A percentile compares a stretch with the other conserved stretches of the same genome.
These are phyloP conservation scores for Angomonas deanei DNA, from an alignment of 208 protist species.

Conservation along the genomic window DNA sequence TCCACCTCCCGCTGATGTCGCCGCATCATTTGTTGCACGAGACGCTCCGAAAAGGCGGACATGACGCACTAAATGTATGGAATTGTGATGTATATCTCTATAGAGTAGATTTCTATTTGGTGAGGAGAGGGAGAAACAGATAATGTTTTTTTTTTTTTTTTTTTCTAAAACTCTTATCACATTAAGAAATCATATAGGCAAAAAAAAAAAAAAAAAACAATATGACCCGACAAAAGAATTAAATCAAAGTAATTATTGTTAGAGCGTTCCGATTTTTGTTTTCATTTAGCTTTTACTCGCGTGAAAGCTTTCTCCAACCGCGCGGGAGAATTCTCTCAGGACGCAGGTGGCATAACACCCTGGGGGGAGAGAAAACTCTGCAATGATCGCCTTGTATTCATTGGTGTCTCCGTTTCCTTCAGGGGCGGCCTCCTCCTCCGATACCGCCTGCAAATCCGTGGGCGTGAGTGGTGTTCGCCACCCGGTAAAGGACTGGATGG, in stretches of 20 bases:
- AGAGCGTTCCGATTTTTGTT: neutral
- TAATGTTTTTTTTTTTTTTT: slow-evolving; percentile 3
- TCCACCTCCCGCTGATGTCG: neutral
- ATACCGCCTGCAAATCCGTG: slow-evolving; percentile 52
- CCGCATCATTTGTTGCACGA: slow-evolving; percentile 3
- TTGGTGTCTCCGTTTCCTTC: slow-evolving; percentile 9
- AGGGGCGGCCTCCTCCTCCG: too few relatives aligned
- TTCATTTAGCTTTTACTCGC: neutral
- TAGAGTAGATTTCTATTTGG: neutral
- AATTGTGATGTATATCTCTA: neutral
- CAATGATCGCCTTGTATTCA: slow-evolving; percentile 33
- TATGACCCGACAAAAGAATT: neutral
- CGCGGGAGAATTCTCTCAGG: slow-evolving; percentile 67
- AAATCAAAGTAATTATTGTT: neutral
- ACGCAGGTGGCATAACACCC: slow-evolving; percentile 86
- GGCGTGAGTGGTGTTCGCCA: slow-evolving; percentile 45
- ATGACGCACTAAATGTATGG: neutral
- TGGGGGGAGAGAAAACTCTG: slow-evolving; percentile 70
- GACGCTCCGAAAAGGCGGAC: slow-evolving; percentile 1
- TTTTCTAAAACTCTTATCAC: too few relatives aligned
- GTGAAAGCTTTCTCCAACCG: slow-evolving; percentile 38
- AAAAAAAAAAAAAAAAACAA: neutral
- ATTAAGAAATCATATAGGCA: neutral
- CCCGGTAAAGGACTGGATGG: slow-evolving; percentile 12
- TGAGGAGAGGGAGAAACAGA: neutral